phyloP scores from a whole-genome alignment of 2,329 filamentous ascomycete genomes.

The Kalaharituber pfeilii region DNA sequence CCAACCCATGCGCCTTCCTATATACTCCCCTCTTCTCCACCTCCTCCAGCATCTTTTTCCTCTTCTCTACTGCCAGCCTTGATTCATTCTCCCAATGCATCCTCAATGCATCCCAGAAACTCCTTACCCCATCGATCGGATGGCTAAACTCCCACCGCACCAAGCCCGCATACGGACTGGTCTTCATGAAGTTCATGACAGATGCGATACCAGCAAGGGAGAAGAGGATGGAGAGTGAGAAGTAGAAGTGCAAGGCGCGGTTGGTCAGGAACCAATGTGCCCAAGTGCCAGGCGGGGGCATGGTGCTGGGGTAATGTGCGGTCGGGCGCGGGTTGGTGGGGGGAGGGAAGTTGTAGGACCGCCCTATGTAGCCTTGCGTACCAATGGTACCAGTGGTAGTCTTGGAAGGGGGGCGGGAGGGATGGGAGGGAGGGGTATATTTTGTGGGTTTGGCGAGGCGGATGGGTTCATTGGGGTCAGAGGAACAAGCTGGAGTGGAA shows the following conservation, averaged over 20 bases:
- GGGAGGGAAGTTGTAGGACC: slow-evolving; percentile 22
- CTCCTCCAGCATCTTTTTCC: slow-evolving; percentile 61
- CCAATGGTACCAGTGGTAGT: too few relatives aligned
- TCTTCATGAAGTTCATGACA: slow-evolving; percentile 58
- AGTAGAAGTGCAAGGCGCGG: slow-evolving; percentile 56
- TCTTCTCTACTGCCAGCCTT: slow-evolving; percentile 49
- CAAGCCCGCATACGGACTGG: slow-evolving; percentile 63
- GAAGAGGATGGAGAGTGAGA: slow-evolving; percentile 60
- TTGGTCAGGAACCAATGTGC: slow-evolving; percentile 72
- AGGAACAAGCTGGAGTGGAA: too few relatives aligned
- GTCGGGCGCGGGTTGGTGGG: slow-evolving; percentile 46
- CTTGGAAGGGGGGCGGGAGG: slow-evolving; percentile 45
- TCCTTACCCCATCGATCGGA: slow-evolving; percentile 48
- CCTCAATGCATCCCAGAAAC: slow-evolving; percentile 53
- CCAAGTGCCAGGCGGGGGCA: slow-evolving; percentile 67
- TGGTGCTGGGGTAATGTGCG: slow-evolving; percentile 72
- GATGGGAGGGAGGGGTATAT: slow-evolving; percentile 86
- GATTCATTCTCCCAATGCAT: slow-evolving; percentile 60
- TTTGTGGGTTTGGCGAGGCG: slow-evolving; percentile 65
- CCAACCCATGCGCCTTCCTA: slow-evolving; percentile 68
- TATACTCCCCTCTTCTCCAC: slow-evolving; percentile 73
- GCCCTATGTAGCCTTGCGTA: too few relatives aligned
- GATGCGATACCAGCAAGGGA: slow-evolving; percentile 55
- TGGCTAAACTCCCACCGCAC: slow-evolving; percentile 53
- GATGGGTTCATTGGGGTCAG: too few relatives aligned